These are phyloP conservation scores for Pholiota molesta DNA, from an alignment of 768 basidiomycete genomes.

Conservation along the genomic window DNA sequence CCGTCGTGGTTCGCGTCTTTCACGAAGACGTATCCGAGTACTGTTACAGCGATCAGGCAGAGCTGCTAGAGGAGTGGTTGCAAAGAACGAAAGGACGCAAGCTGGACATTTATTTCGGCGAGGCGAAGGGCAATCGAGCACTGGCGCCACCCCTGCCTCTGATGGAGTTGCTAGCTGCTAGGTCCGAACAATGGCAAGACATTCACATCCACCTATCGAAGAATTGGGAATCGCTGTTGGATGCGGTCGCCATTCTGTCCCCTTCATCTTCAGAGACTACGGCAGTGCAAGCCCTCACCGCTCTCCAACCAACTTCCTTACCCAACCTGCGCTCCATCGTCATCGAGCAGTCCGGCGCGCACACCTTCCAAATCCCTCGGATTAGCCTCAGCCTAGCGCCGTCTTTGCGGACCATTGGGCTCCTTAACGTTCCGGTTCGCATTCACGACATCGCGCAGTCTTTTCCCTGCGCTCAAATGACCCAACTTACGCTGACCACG, in stretches of 20 bases:
- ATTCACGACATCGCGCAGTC: neutral
- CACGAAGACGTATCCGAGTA: neutral
- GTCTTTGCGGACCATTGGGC: neutral
- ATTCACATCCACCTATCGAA: constrained; percentile 9
- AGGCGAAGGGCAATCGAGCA: neutral
- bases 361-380: neutral
- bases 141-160: neutral
- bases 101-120: constrained; percentile 19
- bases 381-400: neutral
- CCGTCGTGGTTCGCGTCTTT: constrained; percentile 10
- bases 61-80: constrained; percentile 19
- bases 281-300: no score
- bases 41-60: neutral
- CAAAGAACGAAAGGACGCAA: constrained; percentile 15
- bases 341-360: neutral
- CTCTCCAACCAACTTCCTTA: neutral
- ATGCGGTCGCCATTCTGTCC: neutral
- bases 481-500: neutral
- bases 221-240: neutral
- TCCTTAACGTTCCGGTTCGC: neutral
- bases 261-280: neutral
- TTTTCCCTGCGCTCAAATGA: neutral
- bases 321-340: neutral
- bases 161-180: neutral
- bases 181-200: constrained; percentile 15